Percentiles rank a stretch among this genome's conserved stretches.
These are phyloP conservation scores for Pichia sp. DNA, from an alignment of 1,139 yeast genomes.

Conservation along the genomic window DNA sequence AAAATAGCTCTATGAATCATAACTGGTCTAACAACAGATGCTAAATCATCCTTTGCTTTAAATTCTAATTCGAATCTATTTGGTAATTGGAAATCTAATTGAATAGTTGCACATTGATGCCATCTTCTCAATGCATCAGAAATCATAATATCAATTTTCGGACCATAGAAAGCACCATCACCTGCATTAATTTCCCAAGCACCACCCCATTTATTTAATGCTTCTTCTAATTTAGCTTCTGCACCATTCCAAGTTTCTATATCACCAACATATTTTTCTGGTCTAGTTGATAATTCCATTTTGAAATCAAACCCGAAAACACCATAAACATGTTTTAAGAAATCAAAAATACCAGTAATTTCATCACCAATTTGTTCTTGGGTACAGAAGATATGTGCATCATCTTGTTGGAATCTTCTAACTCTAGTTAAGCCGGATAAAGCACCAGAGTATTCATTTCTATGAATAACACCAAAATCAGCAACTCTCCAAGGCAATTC, in stretches of 20 bases:
- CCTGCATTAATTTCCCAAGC: conserved; percentile 78
- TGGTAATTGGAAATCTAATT: conserved; percentile 92
- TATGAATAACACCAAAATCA: conserved; percentile 89
- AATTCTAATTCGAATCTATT: conserved; percentile 76
- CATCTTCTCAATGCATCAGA: conserved; percentile 76
- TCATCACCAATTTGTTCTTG: conserved; percentile 75
- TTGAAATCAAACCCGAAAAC: conserved; percentile 74
- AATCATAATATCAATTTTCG: conserved; percentile 82
- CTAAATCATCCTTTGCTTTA: conserved; percentile 60
- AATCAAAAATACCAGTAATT: conserved; percentile 63
- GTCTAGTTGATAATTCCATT: conserved; percentile 81
- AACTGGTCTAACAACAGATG: conserved; percentile 62
- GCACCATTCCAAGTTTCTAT: conserved; percentile 80
- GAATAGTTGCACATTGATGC: conserved; percentile 95
- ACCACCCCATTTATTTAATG: conserved; percentile 54
- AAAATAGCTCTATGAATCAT: conserved; percentile 98
- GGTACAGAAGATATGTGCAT: conserved; percentile 94
- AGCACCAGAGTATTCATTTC: conserved; percentile 95
- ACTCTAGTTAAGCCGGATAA: conserved; percentile 91
- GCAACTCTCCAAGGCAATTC: conserved; percentile 87
- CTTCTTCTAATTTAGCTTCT: conserved; percentile 61
- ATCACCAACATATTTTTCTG: conserved; percentile 80
- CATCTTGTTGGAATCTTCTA: conserved; percentile 96
- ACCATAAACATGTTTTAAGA: conserved; percentile 71
- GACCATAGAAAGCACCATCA: conserved; percentile 98